Percentiles rank a stretch among this genome's conserved stretches.
These are phyloP conservation scores for Dactylorhiza incarnata DNA, from an alignment of 106 monocot species.

Conservation along the genomic window DNA sequence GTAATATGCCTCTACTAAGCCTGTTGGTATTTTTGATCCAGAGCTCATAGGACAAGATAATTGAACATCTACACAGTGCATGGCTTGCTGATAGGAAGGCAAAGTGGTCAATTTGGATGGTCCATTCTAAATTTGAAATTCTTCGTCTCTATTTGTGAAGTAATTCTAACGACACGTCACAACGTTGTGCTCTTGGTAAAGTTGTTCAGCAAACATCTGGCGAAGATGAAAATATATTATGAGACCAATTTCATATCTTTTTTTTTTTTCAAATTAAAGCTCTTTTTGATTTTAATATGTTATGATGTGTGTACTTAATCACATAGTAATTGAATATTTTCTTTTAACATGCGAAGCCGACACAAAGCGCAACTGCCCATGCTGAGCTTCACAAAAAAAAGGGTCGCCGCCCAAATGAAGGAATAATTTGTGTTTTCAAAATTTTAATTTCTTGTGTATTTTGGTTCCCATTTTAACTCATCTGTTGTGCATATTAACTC, in stretches of 20 bases:
- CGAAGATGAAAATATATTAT: constrained; percentile 53
- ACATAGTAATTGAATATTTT: constrained; percentile 8
- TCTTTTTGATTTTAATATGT: neutral
- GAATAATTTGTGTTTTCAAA: constrained; percentile 12
- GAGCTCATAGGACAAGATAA: constrained; percentile 56
- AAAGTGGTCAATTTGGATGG: constrained; percentile 99
- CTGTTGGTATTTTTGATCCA: constrained; percentile 15
- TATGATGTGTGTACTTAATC: neutral
- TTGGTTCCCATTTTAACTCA: neutral
- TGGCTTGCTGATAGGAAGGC: constrained; percentile 81
- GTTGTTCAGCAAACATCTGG: constrained; percentile 37
- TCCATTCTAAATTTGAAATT: constrained; percentile 81
- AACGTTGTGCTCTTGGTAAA: constrained; percentile 59
- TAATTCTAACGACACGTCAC: constrained; percentile 52
- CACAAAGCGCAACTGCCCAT: constrained; percentile 49
- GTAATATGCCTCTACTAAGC: no score
- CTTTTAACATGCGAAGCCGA: constrained; percentile 45
- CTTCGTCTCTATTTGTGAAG: constrained; percentile 84
- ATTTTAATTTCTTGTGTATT: neutral
- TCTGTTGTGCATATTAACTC: constrained; percentile 60
- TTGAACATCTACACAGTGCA: constrained; percentile 53
- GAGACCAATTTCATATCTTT: neutral
- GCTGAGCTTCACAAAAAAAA: constrained; percentile 90
- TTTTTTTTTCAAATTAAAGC: neutral
- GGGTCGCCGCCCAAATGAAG: constrained; percentile 94